Conservation (phyloP, 805 yeast species). For the Sungouiella blattae region DNA sequence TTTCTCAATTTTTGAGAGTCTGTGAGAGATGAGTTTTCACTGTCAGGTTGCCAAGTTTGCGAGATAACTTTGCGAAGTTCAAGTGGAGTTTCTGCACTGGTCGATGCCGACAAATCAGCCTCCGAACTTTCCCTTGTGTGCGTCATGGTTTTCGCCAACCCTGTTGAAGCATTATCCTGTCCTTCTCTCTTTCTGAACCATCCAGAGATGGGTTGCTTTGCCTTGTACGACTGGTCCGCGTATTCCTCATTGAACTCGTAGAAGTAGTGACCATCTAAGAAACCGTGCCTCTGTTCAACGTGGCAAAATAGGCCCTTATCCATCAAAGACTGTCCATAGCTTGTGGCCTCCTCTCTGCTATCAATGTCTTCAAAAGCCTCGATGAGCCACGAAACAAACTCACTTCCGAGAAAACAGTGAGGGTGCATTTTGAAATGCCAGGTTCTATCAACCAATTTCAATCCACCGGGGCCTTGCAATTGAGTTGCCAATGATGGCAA, state of each 20-base stretch:
- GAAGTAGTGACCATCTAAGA: constrained; percentile 90
- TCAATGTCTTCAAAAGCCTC: constrained; percentile 76
- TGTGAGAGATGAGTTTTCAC: constrained; percentile 15
- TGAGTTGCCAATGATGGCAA: constrained; percentile 56
- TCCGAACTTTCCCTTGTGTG: constrained; percentile 26
- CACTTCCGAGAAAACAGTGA: constrained; percentile 81
- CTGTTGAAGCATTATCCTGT: constrained; percentile 1
- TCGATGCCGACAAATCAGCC: constrained; percentile 20
- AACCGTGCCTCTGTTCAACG: constrained; percentile 77
- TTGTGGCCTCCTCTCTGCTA: constrained; percentile 78
- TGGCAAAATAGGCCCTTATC: constrained; percentile 69
- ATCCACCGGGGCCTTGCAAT: constrained; percentile 60
- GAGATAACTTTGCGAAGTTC: constrained; percentile 12
- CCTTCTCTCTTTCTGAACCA: constrained; percentile 33
- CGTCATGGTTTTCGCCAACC: constrained; percentile 4
- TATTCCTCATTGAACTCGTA: constrained; percentile 66
- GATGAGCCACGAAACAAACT: constrained; percentile 80
- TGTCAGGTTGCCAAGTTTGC: constrained; percentile 10
- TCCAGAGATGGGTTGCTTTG: constrained; percentile 12
- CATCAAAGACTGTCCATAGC: constrained; percentile 77
- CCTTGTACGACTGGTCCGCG: constrained; percentile 27
- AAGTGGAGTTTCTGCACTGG: constrained; percentile 6
- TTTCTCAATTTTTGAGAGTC: constrained; percentile 19
- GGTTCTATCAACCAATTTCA: constrained; percentile 69
- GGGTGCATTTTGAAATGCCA: constrained; percentile 87